phyloP scores from a whole-genome alignment of 176 grass and related monocot species.

The Dactylis glomerata region DNA sequence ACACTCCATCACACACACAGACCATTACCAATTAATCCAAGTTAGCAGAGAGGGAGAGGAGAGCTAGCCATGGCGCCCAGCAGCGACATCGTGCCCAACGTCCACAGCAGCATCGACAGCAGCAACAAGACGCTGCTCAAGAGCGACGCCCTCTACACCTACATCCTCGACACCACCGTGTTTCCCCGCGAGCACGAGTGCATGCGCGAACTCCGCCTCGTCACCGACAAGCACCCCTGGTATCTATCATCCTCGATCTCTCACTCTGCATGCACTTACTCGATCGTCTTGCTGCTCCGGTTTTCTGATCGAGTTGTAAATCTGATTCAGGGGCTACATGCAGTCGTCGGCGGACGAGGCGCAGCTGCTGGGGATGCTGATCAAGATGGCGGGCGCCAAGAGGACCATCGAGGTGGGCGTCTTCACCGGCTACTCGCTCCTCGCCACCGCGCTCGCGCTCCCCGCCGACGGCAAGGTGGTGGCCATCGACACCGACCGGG shows the following conservation, averaged over 20 bases:
- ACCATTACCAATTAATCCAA: neutral
- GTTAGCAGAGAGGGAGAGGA: neutral
- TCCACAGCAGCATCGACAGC: conserved; percentile 26
- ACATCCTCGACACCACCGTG: conserved; percentile 70
- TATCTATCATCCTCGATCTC: neutral
- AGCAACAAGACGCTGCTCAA: conserved; percentile 73
- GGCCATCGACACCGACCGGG: neutral
- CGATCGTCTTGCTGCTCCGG: neutral
- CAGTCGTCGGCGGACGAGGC: conserved; percentile 54
- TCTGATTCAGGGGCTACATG: conserved; percentile 35
- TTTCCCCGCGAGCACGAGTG: conserved; percentile 58
- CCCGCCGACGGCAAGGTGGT: conserved; percentile 11
- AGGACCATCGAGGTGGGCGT: conserved; percentile 66
- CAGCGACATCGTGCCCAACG: neutral
- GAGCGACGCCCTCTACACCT: conserved; percentile 63
- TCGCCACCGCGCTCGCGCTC: neutral
- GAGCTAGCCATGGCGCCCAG: conserved; percentile 20
- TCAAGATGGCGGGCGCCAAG: conserved; percentile 70
- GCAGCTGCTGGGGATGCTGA: conserved; percentile 67
- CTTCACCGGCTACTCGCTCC: conserved; percentile 54
- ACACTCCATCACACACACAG: neutral
- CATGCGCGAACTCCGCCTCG: conserved; percentile 64
- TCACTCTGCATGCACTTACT: neutral
- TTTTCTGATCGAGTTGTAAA: neutral
- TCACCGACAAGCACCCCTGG: conserved; percentile 50